Percentiles rank a stretch among this genome's conserved stretches.
Evolutionary conservation across 164 flowering plant species (phyloP).

Genomic region (Dillenia turbinata): DNA sequence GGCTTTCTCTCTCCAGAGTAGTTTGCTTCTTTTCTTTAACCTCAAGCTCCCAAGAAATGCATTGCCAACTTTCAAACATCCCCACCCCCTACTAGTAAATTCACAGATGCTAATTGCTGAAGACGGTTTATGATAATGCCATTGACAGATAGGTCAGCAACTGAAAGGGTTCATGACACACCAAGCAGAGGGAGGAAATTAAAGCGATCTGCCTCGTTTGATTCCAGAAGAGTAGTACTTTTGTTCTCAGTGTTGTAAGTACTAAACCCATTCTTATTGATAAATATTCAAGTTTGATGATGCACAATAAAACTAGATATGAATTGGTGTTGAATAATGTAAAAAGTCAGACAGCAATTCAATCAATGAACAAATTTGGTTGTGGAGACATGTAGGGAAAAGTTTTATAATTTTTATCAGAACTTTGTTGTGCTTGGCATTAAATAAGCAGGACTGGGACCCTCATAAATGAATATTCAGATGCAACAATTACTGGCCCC

Average conservation of each 20-base stretch:
- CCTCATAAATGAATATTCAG: no score
- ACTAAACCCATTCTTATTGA: conserved; percentile 1
- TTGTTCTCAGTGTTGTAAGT: conserved; percentile 77
- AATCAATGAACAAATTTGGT: background rate
- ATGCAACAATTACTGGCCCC: no score
- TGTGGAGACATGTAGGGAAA: background rate
- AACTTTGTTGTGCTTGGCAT: background rate
- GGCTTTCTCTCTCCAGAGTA: background rate
- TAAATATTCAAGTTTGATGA: background rate
- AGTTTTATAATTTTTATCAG: background rate
- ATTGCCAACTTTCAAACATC: no score
- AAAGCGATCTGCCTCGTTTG: conserved; percentile 61
- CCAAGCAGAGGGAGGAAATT: conserved; percentile 52
- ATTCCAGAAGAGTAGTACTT: conserved; percentile 69
- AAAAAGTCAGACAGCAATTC: no score
- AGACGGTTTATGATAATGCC: background rate
- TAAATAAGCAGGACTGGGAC: background rate
- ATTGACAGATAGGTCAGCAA: conserved; percentile 36
- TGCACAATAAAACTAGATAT: background rate
- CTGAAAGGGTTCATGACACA: conserved; percentile 40
- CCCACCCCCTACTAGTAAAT: background rate
- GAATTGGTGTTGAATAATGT: no score
- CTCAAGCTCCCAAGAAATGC: background rate
- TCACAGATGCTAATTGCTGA: background rate
- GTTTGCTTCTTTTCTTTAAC: background rate